Base-by-base conservation (phyloP, 2,329 filamentous ascomycete species). In the Calonectria fujianensis region DNA sequence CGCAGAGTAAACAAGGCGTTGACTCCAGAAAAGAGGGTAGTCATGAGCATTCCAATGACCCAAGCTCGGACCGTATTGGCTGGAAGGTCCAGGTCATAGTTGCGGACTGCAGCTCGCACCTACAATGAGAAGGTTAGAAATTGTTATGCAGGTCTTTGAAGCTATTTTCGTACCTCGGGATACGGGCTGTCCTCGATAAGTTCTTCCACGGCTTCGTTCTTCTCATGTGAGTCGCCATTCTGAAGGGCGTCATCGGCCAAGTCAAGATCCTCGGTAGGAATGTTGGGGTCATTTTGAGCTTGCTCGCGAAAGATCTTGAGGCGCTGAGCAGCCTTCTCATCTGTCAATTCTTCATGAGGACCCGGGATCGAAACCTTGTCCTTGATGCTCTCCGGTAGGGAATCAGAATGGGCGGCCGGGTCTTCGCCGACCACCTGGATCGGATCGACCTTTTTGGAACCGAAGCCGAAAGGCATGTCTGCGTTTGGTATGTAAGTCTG, bases 401-500 rank as follows among this genome's bases (percentile, higher is more conserved):
- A 39, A 35, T 61, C 57, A 37, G 57, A 61, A 41, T 61, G 57
- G 32, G 57, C 32, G 37, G 57, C 57, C 24, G 57, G 57, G 57
- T 61, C 57, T 29, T 61, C 57, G 27, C 57, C 57, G 11, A 61
- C 57, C n/a, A 37, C n/a, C 24, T 61, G 35, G 57, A 61, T 61
- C 57, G 57, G 57, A 61, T 61, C 57, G 20, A 39, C 57, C 57
- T 37, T 37, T 37, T 61, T 61, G 35, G 57, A 61, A 39, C 57
- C 57, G n/a, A 61, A 61, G 6, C 57, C 57, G 57, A 61, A 61
- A 61, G 57, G 57, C 57, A 61, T 61, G 57, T 39, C 57, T 61
- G 57, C 24, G 35, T 57, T 59, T 61, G 57, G 57, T 41, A 27
- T 27, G 20, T 2, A 27, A 39, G 35, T 24, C 57, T 27, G 57